A percentile compares a stretch with the other conserved stretches of the same genome.
Conservation (phyloP, 306 rosid species). For the Prosopis cineraria region DNA sequence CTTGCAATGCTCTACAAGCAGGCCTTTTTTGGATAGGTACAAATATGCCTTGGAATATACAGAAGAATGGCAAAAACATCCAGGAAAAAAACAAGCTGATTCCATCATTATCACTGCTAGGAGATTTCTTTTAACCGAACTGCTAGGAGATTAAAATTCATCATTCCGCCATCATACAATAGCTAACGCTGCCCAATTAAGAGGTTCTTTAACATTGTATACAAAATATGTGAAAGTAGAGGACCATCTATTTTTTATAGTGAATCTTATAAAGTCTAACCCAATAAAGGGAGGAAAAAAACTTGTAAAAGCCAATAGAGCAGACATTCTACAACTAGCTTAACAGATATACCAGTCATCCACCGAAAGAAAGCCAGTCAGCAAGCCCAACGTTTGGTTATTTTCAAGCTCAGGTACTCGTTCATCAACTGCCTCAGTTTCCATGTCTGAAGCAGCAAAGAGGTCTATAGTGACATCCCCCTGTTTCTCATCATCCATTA, state of each 20-base stretch:
- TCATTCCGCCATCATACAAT: background rate
- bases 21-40: background rate
- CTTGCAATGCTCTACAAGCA: background rate
- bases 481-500: constrained; percentile 96
- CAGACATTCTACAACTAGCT: constrained; percentile 17
- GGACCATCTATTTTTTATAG: background rate
- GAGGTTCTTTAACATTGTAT: constrained; percentile 12
- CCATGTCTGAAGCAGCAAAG: constrained; percentile 78
- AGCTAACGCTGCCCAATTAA: background rate
- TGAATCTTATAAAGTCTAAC: background rate
- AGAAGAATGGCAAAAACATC: constrained; percentile 24
- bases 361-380: constrained; percentile 86
- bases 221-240: constrained; percentile 6
- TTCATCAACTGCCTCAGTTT: constrained; percentile 76
- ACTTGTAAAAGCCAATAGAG: background rate
- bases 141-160: background rate
- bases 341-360: constrained; percentile 76
- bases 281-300: background rate
- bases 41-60: background rate
- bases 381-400: constrained; percentile 94
- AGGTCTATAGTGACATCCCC: constrained; percentile 92
- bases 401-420: constrained; percentile 80
- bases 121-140: background rate
- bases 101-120: background rate
- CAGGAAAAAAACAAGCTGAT: background rate